Conservation (phyloP, 2,329 filamentous ascomycete genomes). For the Trichophyton verrucosum region DNA sequence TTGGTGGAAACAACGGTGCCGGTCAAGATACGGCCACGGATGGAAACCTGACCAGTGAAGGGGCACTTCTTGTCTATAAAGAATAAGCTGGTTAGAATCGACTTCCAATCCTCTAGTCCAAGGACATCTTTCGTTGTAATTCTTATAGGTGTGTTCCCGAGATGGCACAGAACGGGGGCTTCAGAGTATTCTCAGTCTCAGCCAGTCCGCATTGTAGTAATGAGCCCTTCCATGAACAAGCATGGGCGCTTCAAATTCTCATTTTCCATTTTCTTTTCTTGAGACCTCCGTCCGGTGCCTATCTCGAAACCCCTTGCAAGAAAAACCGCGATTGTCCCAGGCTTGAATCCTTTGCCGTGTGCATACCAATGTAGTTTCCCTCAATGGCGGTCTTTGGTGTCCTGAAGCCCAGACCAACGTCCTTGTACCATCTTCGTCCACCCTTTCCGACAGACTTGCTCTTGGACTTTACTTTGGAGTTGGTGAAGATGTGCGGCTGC, state of each 20-base stretch:
- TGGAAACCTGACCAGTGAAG: slow-evolving; percentile 97
- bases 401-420: slow-evolving; percentile 97
- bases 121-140: background rate
- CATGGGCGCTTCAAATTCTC: background rate
- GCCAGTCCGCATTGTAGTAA: background rate
- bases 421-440: slow-evolving; percentile 97
- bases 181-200: background rate
- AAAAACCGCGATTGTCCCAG: background rate
- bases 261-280: background rate
- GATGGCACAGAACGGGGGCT: background rate
- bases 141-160: background rate
- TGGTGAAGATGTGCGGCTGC: slow-evolving; percentile 99
- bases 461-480: slow-evolving; percentile 84
- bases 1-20: slow-evolving; percentile 99
- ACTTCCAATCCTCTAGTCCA: background rate
- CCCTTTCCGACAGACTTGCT: slow-evolving; percentile 73
- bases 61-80: slow-evolving; percentile 96
- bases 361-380: slow-evolving; percentile 97
- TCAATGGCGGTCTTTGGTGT: slow-evolving; percentile 98
- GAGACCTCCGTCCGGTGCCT: background rate
- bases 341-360: slow-evolving; percentile 19
- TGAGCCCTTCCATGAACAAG: background rate
- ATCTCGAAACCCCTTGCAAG: background rate
- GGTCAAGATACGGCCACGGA: slow-evolving; percentile 99
- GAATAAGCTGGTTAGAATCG: slow-evolving; percentile 2